A percentile compares a stretch with the other conserved stretches of the same genome.
Conservation (phyloP, 129 eudicot species). For the Lonicera japonica region DNA sequence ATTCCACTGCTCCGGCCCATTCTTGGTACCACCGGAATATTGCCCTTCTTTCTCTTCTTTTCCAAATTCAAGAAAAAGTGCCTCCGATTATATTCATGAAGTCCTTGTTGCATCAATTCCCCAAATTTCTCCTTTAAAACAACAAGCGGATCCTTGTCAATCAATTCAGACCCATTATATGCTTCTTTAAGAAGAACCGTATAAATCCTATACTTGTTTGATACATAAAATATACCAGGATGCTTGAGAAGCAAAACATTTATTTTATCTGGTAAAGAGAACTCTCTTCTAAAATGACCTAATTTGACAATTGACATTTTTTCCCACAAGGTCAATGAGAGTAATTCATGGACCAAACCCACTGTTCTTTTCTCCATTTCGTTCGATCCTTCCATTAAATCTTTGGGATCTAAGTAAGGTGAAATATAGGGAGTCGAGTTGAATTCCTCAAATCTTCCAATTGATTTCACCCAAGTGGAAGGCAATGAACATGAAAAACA, state of each 20-base stretch:
- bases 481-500: slow-evolving; percentile 69
- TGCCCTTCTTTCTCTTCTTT: slow-evolving; percentile 55
- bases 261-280: slow-evolving; percentile 63
- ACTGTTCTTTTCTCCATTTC: slow-evolving; percentile 77
- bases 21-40: slow-evolving; percentile 22
- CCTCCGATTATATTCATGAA: slow-evolving; percentile 74
- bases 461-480: slow-evolving; percentile 56
- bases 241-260: slow-evolving; percentile 65
- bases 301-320: slow-evolving; percentile 62
- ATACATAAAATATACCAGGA: slow-evolving; percentile 84
- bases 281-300: slow-evolving; percentile 63
- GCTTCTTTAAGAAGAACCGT: slow-evolving; percentile 79
- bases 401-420: slow-evolving; percentile 45
- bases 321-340: slow-evolving; percentile 84
- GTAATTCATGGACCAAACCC: slow-evolving; percentile 65
- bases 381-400: slow-evolving; percentile 50
- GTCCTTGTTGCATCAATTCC: slow-evolving; percentile 80
- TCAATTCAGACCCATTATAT: slow-evolving; percentile 58
- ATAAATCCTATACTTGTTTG: slow-evolving; percentile 66
- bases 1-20: slow-evolving; percentile 22
- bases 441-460: slow-evolving; percentile 68
- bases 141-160: slow-evolving; percentile 80
- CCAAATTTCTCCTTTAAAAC: slow-evolving; percentile 83
- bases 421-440: slow-evolving; percentile 78
- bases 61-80: slow-evolving; percentile 54